A percentile compares a stretch with the other conserved stretches of the same genome.
These are phyloP conservation scores for Zygosaccharomyces siamensis DNA, from an alignment of 805 yeast genomes.

Conservation along the genomic window DNA sequence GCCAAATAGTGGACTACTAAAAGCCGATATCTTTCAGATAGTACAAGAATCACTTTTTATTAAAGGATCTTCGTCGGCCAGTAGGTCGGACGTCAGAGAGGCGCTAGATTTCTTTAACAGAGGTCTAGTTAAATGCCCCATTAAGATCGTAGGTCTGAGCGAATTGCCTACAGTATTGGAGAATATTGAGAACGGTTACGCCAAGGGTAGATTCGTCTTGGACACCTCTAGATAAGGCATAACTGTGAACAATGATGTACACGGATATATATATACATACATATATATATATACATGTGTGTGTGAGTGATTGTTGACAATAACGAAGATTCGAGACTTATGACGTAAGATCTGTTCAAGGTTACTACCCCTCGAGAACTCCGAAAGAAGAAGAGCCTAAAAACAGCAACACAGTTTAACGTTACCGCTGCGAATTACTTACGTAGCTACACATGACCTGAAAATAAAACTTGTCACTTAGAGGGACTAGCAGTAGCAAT, in stretches of 20 bases:
- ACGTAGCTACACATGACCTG: no score
- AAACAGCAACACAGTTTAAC: no score
- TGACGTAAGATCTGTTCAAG: no score
- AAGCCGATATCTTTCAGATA: slow-evolving; percentile 62
- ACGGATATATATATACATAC: no score
- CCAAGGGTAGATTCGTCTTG: slow-evolving; percentile 77
- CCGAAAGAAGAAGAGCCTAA: no score
- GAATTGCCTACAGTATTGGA: slow-evolving; percentile 50
- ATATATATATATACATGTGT: no score
- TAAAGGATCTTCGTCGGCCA: slow-evolving; percentile 81
- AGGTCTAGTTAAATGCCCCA: slow-evolving; percentile 61
- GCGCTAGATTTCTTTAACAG: slow-evolving; percentile 66
- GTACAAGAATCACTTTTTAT: slow-evolving; percentile 67
- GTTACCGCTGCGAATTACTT: no score
- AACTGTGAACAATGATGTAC: background rate
- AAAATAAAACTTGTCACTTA: no score
- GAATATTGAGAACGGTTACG: slow-evolving; percentile 51
- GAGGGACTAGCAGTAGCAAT: no score
- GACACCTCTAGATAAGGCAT: slow-evolving; percentile 43
- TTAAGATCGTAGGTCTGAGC: slow-evolving; percentile 52
- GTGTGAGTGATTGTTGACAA: no score
- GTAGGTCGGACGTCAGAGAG: slow-evolving; percentile 75
- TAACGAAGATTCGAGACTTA: no score
- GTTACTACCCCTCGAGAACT: no score
- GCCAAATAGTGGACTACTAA: slow-evolving; percentile 57